These are phyloP conservation scores for Hypoxylon sp. DNA, from an alignment of 2,329 filamentous ascomycete species.

Conservation along the genomic window DNA sequence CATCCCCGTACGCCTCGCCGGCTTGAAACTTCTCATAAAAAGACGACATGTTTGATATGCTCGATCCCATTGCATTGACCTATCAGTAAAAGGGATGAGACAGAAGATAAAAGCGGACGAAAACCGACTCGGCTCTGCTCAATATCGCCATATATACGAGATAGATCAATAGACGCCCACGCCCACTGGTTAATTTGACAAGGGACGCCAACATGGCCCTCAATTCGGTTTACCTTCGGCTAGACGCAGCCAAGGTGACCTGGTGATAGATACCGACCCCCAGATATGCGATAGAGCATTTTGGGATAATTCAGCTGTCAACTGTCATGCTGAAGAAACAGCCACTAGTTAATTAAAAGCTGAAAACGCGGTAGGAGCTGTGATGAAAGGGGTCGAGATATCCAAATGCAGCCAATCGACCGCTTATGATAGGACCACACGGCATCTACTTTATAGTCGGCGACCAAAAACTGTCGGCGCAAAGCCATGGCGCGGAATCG, in stretches of 20 bases:
- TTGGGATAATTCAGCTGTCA: conserved; percentile 13
- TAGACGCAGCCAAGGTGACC: not conserved
- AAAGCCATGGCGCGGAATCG: not conserved
- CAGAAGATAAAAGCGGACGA: not conserved
- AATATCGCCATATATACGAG: conserved; percentile 4
- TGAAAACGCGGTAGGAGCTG: conserved; percentile 5
- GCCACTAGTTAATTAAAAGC: conserved; percentile 11
- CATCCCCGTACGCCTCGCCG: conserved; percentile 55
- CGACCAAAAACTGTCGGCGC: conserved; percentile 3
- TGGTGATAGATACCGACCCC: conserved; percentile 8
- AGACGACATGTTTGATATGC: conserved; percentile 52
- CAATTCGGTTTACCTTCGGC: not conserved
- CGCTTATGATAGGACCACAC: not conserved
- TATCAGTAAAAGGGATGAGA: conserved; percentile 10
- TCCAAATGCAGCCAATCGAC: conserved; percentile 17
- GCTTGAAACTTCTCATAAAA: conserved; percentile 56
- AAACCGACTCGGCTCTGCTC: not conserved
- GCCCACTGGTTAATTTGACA: not conserved
- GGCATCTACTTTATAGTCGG: conserved; percentile 13
- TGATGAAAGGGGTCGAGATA: not conserved
- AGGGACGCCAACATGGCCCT: not conserved
- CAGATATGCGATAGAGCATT: conserved; percentile 3
- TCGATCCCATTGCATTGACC: conserved; percentile 21
- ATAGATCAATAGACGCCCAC: not conserved
- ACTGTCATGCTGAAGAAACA: not conserved